Base-by-base conservation (phyloP, 1,284 basidiomycete species). In the Cryptococcus sp. region DNA sequence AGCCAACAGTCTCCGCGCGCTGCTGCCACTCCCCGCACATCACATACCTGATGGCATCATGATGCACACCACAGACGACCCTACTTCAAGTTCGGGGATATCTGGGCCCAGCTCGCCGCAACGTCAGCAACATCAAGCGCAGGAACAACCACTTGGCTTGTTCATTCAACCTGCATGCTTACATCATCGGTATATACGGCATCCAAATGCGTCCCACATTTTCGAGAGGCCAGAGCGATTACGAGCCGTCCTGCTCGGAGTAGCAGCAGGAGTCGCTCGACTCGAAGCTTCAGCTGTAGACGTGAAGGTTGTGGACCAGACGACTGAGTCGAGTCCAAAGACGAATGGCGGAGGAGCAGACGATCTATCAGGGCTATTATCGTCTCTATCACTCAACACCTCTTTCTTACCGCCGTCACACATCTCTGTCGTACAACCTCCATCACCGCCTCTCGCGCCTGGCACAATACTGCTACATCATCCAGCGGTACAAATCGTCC, bases 191-290 rank as follows among this genome's bases (percentile, higher is more conserved):
- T 94, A 86, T 70, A 90, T 92, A 57, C 86, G 91, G 17, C 86
- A 86, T 15, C 79, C 83, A 54, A 86, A 91, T 67, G 81, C 82
- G 1, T 89, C 87, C 0, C 80, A 82, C 54, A 87, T 94, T 57
- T 85, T 93, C 20, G 93, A 96, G 73, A 83, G 90, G n/a, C 93
- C 92, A 0, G 89, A 94, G 74, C 85, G 93, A n/a, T 78, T 96
- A 16, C 83, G 87, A 46, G 91, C 92, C 0, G 85, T 94, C 46
- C 85, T 87, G 58, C 69, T 89, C 8, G 93, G 93, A 1, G 81
- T 94, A 5, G 83, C 90, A 1, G 87, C 88, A 3, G 89, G 88
- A 0, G 81, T 89, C 25, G 83, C 91, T 15, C 83, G 87, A 40
- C 78, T 93, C 5, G 87, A 90, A 66, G 81, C 82, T 52, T 64